phyloP scores from a whole-genome alignment of 768 basidiomycete genomes.

The Amanita thiersii region DNA sequence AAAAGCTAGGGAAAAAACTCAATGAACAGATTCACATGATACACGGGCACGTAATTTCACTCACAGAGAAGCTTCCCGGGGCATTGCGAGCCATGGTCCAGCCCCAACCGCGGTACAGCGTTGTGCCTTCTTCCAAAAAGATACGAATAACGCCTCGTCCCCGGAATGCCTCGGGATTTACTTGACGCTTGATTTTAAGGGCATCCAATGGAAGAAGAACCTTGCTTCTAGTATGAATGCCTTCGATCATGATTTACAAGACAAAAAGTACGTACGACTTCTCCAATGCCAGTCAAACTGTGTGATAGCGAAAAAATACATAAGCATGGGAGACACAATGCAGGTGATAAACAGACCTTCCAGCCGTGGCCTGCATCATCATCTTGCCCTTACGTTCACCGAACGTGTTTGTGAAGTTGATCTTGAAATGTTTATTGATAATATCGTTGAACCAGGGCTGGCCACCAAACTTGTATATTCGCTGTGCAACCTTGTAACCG shows the following conservation, averaged over 20 bases:
- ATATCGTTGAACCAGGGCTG: slow-evolving; percentile 97
- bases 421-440: slow-evolving; percentile 75
- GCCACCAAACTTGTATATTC: slow-evolving; percentile 96
- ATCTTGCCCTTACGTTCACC: slow-evolving; percentile 94
- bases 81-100: slow-evolving; percentile 99
- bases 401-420: slow-evolving; percentile 73
- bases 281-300: slow-evolving; percentile 79
- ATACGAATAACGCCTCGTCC: slow-evolving; percentile 88
- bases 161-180: slow-evolving; percentile 96
- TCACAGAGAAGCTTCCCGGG: slow-evolving; percentile 88
- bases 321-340: neutral
- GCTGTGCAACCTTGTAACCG: slow-evolving; percentile 92
- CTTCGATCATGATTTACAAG: slow-evolving; percentile 2
- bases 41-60: slow-evolving; percentile 19
- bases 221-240: slow-evolving; percentile 28
- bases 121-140: slow-evolving; percentile 84
- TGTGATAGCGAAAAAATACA: neutral
- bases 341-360: slow-evolving; percentile 64
- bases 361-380: slow-evolving; percentile 92
- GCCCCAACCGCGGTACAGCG: slow-evolving; percentile 95
- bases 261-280: slow-evolving; percentile 58
- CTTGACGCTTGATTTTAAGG: slow-evolving; percentile 97
- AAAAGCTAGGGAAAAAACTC: slow-evolving; percentile 57
- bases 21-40: neutral
- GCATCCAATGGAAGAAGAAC: slow-evolving; percentile 94